A percentile compares a stretch with the other conserved stretches of the same genome.
Evolutionary conservation across 2,329 filamentous ascomycete genomes (phyloP).

Genomic region (Penicillium capsulatum): DNA sequence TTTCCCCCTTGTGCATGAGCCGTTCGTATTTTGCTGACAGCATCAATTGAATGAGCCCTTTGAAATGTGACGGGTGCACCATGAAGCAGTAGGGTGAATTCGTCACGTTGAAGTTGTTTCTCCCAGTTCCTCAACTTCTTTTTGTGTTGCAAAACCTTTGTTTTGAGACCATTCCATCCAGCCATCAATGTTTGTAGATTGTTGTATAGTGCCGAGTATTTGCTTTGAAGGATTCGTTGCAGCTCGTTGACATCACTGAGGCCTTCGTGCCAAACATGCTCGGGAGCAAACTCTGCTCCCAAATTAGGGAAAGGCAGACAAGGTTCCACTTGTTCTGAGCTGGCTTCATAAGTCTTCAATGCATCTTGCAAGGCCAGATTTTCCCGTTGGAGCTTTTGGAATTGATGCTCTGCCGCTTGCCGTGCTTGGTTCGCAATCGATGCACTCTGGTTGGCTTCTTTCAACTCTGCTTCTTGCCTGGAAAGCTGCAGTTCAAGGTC

Average conservation of each 20-base stretch:
- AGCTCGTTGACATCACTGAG: conserved; percentile 9
- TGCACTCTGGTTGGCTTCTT: conserved; percentile 22
- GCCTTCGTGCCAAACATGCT: conserved; percentile 15
- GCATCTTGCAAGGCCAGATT: conserved; percentile 21
- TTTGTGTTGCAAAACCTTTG: conserved; percentile 33
- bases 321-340: conserved; percentile 11
- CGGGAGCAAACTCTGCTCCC: conserved; percentile 27
- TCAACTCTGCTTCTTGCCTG: conserved; percentile 18
- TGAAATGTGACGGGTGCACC: conserved; percentile 28
- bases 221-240: conserved; percentile 20
- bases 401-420: conserved; percentile 13
- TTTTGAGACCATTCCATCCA: conserved; percentile 28
- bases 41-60: conserved; percentile 13
- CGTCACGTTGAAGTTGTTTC: conserved; percentile 25
- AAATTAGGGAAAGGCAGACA: conserved; percentile 16
- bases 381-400: conserved; percentile 22
- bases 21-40: not conserved
- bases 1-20: not conserved
- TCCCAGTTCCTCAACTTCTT: conserved; percentile 31
- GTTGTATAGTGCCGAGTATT: conserved; percentile 33
- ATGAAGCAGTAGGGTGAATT: conserved; percentile 29
- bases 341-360: conserved; percentile 14
- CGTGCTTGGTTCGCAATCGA: conserved; percentile 20
- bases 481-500: conserved; percentile 23
- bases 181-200: conserved; percentile 27